Conservation (phyloP, 352 stramenopile species). For the Phytophthora fragariae region DNA sequence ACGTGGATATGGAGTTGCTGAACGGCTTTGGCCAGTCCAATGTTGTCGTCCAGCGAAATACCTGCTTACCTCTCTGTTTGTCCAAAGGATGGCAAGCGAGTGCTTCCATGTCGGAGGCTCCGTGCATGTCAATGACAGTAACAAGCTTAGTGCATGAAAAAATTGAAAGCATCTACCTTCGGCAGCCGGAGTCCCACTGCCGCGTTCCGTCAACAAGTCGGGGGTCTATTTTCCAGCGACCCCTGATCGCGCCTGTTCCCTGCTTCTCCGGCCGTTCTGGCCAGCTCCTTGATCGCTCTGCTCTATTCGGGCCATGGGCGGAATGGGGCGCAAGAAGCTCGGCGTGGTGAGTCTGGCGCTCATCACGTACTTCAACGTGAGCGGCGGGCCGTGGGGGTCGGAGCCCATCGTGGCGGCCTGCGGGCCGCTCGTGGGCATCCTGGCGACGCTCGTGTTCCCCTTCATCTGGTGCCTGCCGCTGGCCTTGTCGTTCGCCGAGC, state of each 20-base stretch:
- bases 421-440: constrained; percentile 78
- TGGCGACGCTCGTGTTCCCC: constrained; percentile 69
- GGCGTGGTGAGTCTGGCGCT: constrained; percentile 73
- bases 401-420: constrained; percentile 93
- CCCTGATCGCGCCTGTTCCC: neutral
- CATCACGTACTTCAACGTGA: constrained; percentile 93
- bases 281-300: neutral
- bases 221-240: neutral
- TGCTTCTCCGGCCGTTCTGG: neutral
- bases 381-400: constrained; percentile 94
- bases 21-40: too few relatives aligned
- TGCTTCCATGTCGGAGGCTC: too few relatives aligned
- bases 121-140: too few relatives aligned
- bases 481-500: constrained; percentile 73
- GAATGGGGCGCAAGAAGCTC: constrained; percentile 58
- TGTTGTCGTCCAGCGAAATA: too few relatives aligned
- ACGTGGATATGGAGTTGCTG: too few relatives aligned
- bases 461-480: constrained; percentile 76
- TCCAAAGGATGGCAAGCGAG: too few relatives aligned
- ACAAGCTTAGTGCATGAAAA: too few relatives aligned
- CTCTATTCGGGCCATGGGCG: constrained; percentile 11
- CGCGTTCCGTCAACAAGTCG: too few relatives aligned
- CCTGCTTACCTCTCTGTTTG: too few relatives aligned
- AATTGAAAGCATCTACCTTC: too few relatives aligned
- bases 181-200: too few relatives aligned